Evolutionary conservation across 225 moss, liverwort and hornwort genomes (phyloP), one percentile per base, ranked within the genome.

Genomic region (Polytrichum commune): DNA sequence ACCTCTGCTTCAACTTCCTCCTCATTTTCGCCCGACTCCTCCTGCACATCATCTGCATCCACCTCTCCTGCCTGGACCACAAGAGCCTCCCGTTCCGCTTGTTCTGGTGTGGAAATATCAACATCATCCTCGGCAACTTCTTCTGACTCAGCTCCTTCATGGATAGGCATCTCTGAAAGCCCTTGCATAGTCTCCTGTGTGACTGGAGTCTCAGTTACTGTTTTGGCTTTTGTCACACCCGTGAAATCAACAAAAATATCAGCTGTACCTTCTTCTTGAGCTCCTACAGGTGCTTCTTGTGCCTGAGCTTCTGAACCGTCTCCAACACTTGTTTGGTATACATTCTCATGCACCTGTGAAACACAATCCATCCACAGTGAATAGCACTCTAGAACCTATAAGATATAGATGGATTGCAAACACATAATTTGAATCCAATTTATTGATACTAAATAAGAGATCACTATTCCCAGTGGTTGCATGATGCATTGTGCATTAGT

Each of bases 1-100:
- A 55, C 78, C 71, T 74, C 74, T 23, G 60, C 77, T 19, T 82
- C 32, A 20, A 83, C 88, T 71, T 82, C 85, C 75, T 90, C 84
- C 71, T 79, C 57, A 33, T 64, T 71, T 60, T 79, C 82, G 29
- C 68, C 76, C 5, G 79, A 78, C 53, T 84, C 90, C 29, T 66
- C 76, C 33, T 86, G 75, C 25, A 63, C 80, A 58, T 72, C 85
- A 23, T 69, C 79, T 62, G 63, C 75, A 71, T 82, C 69, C 27
- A 78, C 55, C 20, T 74, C 76, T 19, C 70, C 76, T 0, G 69
- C 72, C 57, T 74, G 69, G 18, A 73, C 77, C 33, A 76, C 73
- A 25, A 23, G 63, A 19, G 78, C 81, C 24, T 60, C 81, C n/a
- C 74, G 66, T 16, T 75, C 71, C 71, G 26, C 68, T 63, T 76